A percentile compares a stretch with the other conserved stretches of the same genome.
Evolutionary conservation across 345 rosid genomes (phyloP).

Genomic region (Salix arbutifolia): DNA sequence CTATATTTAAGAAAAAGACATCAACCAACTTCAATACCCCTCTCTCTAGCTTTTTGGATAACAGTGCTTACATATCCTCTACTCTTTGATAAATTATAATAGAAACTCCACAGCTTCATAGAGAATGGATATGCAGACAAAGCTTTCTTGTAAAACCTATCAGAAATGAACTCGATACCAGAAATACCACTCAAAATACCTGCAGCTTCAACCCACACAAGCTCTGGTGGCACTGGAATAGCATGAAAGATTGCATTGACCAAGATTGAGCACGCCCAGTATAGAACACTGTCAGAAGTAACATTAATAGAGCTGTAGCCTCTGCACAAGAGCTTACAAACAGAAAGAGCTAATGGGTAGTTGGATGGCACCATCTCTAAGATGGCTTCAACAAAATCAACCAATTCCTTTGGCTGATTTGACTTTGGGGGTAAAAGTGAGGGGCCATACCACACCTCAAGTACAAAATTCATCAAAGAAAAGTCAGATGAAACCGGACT

Average conservation of each 20-base stretch:
- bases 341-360: conserved; percentile 61
- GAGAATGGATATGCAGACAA: conserved; percentile 69
- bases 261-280: conserved; percentile 66
- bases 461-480: conserved; percentile 54
- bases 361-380: conserved; percentile 61
- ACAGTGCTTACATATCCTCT: conserved; percentile 34
- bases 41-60: conserved; percentile 51
- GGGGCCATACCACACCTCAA: conserved; percentile 74
- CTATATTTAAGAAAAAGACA: neutral
- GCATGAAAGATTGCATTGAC: conserved; percentile 54
- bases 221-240: conserved; percentile 77
- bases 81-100: conserved; percentile 20
- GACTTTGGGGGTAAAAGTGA: conserved; percentile 58
- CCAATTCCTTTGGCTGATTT: conserved; percentile 52
- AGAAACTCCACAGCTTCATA: conserved; percentile 54
- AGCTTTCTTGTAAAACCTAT: conserved; percentile 62
- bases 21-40: conserved; percentile 51
- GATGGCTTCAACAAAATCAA: conserved; percentile 74
- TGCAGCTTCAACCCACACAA: conserved; percentile 71
- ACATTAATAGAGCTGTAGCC: conserved; percentile 16
- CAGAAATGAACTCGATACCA: conserved; percentile 33
- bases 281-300: conserved; percentile 43
- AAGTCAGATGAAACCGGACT: conserved; percentile 53
- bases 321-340: conserved; percentile 44
- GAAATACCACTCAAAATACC: conserved; percentile 37